Percentiles rank a stretch among this genome's conserved stretches.
phyloP scores from a whole-genome alignment of 2,329 filamentous ascomycete species.

The Trichoderma pleuroti region DNA sequence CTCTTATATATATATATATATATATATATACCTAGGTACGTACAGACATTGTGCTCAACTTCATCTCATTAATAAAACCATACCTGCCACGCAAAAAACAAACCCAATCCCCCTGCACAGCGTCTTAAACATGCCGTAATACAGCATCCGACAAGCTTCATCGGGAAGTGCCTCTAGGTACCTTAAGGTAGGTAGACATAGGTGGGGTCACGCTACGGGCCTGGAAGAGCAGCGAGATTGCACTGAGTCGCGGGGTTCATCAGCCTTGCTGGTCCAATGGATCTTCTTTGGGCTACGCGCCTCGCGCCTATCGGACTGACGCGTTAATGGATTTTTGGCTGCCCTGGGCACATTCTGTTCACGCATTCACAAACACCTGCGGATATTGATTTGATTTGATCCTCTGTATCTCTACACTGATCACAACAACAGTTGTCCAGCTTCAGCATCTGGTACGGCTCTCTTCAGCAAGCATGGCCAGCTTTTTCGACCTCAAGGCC shows the following conservation, averaged over 20 bases:
- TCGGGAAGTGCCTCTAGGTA: neutral
- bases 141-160: neutral
- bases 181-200: too few species aligned
- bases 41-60: neutral
- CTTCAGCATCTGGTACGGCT: neutral
- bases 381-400: neutral
- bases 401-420: neutral
- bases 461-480: conserved; percentile 61
- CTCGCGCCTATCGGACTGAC: conserved; percentile 14
- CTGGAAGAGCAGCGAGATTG: neutral
- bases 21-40: too few species aligned
- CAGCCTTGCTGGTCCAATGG: conserved; percentile 11
- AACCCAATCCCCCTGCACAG: neutral
- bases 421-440: neutral
- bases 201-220: conserved; percentile 2
- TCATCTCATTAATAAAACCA: fast-evolving
- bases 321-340: conserved; percentile 19
- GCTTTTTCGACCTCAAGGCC: conserved; percentile 94
- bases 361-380: neutral
- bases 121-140: neutral
- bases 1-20: too few species aligned
- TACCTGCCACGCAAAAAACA: neutral
- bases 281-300: conserved; percentile 9
- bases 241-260: conserved; percentile 15
- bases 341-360: neutral